Conservation (phyloP, 148 eudicot species). For the Camellia japonica region DNA sequence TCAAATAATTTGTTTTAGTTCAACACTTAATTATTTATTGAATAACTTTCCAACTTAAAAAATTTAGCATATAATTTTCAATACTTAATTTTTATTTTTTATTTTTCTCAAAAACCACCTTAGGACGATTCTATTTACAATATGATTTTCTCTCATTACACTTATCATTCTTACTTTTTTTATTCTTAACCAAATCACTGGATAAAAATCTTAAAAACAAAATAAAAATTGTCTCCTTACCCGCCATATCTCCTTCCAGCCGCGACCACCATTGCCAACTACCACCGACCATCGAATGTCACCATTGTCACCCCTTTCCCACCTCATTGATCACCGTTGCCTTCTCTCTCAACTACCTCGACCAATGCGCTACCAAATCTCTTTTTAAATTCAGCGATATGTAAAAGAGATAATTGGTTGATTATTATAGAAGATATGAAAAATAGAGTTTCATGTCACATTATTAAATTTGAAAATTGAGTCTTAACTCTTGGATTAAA, state of each 20-base stretch:
- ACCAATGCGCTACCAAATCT: not conserved
- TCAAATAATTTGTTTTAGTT: no score
- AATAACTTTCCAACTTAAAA: no score
- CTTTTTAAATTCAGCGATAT: no score
- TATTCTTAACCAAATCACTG: not conserved
- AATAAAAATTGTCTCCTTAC: not conserved
- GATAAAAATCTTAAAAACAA: not conserved
- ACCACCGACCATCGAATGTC: not conserved
- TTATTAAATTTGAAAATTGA: no score
- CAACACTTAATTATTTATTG: no score
- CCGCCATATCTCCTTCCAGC: not conserved
- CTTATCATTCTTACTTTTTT: not conserved
- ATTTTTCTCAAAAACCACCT: not conserved
- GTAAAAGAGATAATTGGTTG: no score
- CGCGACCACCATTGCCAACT: not conserved
- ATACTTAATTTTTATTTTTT: no score
- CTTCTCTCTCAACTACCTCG: no score
- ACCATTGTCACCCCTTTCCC: not conserved
- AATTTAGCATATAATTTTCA: no score
- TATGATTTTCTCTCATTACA: not conserved
- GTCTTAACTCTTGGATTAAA: not conserved
- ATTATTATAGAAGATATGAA: no score
- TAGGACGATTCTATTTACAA: not conserved
- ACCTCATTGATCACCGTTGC: not conserved
- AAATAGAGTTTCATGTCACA: no score